These are phyloP conservation scores for Theileria annulata DNA, from an alignment of 169 alveolate species.

Conservation along the genomic window DNA sequence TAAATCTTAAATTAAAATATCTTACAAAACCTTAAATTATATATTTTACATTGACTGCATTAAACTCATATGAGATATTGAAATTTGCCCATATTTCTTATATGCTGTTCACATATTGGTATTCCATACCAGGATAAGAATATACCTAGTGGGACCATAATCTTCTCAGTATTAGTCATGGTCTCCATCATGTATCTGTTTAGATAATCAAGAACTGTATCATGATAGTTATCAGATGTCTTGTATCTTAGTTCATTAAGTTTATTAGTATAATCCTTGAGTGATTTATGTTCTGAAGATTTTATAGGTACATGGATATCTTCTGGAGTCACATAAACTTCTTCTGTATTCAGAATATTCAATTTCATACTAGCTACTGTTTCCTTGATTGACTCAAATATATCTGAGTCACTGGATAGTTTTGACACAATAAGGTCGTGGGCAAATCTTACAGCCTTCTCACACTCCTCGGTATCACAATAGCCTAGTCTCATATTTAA, in stretches of 20 bases:
- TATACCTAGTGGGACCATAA: background rate
- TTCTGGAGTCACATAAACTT: background rate
- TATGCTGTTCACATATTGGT: background rate
- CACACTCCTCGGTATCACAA: background rate
- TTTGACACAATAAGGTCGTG: background rate
- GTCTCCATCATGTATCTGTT: background rate
- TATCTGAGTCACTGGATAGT: background rate
- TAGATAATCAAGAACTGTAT: background rate
- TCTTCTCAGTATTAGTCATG: background rate
- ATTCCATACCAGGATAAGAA: constrained; percentile 8
- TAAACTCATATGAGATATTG: background rate
- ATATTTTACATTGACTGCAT: background rate
- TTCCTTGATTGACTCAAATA: background rate
- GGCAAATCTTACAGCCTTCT: background rate
- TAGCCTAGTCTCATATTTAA: background rate
- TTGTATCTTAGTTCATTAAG: background rate
- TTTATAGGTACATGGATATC: background rate
- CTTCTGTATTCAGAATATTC: background rate
- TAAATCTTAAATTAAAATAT: too few relatives aligned
- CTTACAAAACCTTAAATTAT: too few relatives aligned
- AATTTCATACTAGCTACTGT: background rate
- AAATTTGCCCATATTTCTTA: background rate
- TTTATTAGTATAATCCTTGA: background rate
- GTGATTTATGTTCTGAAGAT: background rate
- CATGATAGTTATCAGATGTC: background rate